Base-by-base conservation (phyloP, 2,329 filamentous ascomycete genomes). In the Ilyonectria robusta region DNA sequence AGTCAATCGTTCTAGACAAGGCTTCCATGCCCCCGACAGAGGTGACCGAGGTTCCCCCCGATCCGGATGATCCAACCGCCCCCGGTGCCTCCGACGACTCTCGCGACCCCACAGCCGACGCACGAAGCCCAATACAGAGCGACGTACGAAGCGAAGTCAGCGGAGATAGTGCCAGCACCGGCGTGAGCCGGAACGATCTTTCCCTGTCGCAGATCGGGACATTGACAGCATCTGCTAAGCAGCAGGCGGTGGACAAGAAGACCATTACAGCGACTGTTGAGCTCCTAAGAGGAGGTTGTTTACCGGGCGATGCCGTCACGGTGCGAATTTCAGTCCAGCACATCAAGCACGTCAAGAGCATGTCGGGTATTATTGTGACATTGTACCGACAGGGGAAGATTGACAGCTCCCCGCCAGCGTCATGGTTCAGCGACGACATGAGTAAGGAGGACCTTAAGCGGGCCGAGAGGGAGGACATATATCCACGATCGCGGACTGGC, bases 321-420 rank as follows among this genome's bases (percentile, higher is more conserved):
- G 87, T 98, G 60, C 92, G 89, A 74, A 91, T 98, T 59, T 90
- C 88, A 1, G 91, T 99, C 66, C 92, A 94, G 70, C 96, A 98
- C 78, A 95, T 92, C 66, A 97, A 97, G 79, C 88, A 91, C 65
- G 89, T 98, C 76, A 94, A 95, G 82, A 98, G 94, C 78, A 87
- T 97, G 82, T 93, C 95, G 73, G 95, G 96, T 8, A 92, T 98
- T 54, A 96, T 98, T 67, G 90, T 97, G 51, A 98, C 96, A 2
- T 84, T 99, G 9, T 98, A 97, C 78, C 90, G 96, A 50, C 93
- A 97, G 79, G 94, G 94, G 26, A 91, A 94, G 66, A 95, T 98
- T 51, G 95, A 99, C 78, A 93, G 94, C 75, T 83, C 88, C 7
- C 90, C 90, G 5, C 83, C 86, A 6, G 75, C 83, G 13, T 84